These are phyloP conservation scores for Musa schizocarpa DNA, from an alignment of 176 grass and related monocot species.

Conservation along the genomic window DNA sequence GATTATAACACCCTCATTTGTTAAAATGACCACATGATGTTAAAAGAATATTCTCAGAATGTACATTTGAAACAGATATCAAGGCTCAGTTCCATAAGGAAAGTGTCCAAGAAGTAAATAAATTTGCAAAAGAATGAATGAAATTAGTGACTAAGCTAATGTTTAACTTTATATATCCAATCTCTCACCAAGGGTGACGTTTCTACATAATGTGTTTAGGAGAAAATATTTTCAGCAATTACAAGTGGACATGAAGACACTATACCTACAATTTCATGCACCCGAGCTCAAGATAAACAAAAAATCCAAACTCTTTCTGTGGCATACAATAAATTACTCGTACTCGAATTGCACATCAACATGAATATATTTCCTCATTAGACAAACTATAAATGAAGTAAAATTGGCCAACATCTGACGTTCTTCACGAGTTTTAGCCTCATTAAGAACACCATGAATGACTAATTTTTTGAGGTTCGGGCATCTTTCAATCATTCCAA, in stretches of 20 bases:
- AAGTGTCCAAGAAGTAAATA: no score
- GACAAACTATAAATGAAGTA: constrained; percentile 59
- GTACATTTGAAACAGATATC: no score
- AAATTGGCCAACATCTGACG: constrained; percentile 68
- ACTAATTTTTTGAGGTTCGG: constrained; percentile 96
- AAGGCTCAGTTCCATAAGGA: no score
- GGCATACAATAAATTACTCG: constrained; percentile 29
- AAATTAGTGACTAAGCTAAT: no score
- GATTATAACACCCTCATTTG: no score
- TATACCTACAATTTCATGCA: not conserved
- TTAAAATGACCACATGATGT: no score
- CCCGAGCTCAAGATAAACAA: not conserved
- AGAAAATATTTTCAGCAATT: not conserved
- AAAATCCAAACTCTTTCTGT: not conserved
- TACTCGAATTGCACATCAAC: constrained; percentile 93
- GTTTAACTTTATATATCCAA: no score
- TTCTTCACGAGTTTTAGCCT: constrained; percentile 85
- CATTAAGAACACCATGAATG: constrained; percentile 82
- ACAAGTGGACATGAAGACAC: not conserved
- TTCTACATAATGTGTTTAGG: no score
- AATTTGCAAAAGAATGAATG: no score
- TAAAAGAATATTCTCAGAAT: no score
- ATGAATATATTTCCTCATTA: constrained; percentile 84
- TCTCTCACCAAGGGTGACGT: no score
- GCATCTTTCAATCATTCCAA: constrained; percentile 93